Base-by-base conservation (phyloP, 352 stramenopile species). In the Aphanomyces euteiches region DNA sequence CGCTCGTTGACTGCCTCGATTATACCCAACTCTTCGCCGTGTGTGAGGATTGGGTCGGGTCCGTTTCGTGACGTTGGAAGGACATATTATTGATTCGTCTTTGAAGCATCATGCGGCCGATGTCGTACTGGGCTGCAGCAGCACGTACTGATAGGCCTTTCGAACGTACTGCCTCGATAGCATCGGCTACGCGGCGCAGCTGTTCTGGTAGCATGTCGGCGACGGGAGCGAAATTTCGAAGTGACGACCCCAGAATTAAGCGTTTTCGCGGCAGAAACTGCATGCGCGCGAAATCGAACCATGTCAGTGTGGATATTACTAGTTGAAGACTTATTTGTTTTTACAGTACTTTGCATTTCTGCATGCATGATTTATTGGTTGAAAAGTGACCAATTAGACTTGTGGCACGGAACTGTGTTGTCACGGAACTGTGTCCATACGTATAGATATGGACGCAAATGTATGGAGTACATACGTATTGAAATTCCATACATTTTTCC, bases 21-120 rank as follows among this genome's bases (percentile, higher is more conserved):
- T 36, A 57, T 57, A 36, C 48, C 48, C 48, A 57, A 36, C 48
- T 57, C 48, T 57, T 57, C 48, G 12, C 48, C 48, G 36, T 15
- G 19, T 15, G 48, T 57, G 15, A 57, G 36, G 48, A 57, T 21
- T 15, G 48, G 48, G 36, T 15, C 48, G 36, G 19, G 48, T 57
- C 19, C 48, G 36, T 57, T 57, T 34, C 48, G 48, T 5, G 48
- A 57, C 48, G 36, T 15, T 36, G 48, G 48, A 57, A 7, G 15
- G 48, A 57, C 48, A 36, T 36, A 21, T 12, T 21, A 15, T 21
- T 36, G 48, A 57, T 15, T n/a, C 48, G 48, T 34, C 48, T 15
- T 57, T 57, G 48, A 12, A 57, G 48, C 48, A 57, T 57, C 48
- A 57, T 57, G 48, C 48, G 48, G 48, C 48, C 48, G 7, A 57